Evolutionary conservation across 2,329 filamentous ascomycete genomes (phyloP).

Genomic region (Phialemoniopsis sp.): DNA sequence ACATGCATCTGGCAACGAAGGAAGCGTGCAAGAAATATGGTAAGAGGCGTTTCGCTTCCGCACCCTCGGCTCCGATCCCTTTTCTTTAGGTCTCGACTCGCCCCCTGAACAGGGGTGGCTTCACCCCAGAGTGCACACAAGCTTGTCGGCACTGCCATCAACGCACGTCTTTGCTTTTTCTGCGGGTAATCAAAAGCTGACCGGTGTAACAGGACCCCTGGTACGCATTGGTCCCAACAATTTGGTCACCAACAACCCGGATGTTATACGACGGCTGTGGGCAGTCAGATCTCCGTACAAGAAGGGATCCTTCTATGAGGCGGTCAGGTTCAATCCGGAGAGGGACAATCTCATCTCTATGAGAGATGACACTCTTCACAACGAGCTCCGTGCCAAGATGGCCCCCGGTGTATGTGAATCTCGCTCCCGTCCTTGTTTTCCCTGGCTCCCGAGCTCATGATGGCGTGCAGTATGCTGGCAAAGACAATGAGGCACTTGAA

Average conservation of each 20-base stretch:
- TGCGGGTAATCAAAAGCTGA: neutral
- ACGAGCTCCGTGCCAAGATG: conserved; percentile 36
- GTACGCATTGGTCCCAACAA: conserved; percentile 19
- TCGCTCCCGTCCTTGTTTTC: neutral
- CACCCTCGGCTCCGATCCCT: neutral
- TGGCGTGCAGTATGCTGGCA: conserved; percentile 16
- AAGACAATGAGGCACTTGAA: conserved; percentile 20
- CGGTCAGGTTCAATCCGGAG: conserved; percentile 28
- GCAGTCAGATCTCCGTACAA: conserved; percentile 29
- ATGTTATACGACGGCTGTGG: conserved; percentile 21
- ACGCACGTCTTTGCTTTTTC: too few species aligned
- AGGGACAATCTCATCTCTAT: conserved; percentile 29
- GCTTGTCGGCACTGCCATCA: too few species aligned
- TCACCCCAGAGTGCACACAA: too few species aligned
- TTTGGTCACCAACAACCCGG: conserved; percentile 18
- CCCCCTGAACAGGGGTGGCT: too few species aligned
- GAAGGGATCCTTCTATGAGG: conserved; percentile 29
- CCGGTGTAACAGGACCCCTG: conserved; percentile 12
- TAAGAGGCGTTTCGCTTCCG: conserved; percentile 9
- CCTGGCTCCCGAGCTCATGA: too few species aligned
- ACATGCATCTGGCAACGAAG: conserved; percentile 18
- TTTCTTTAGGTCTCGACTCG: too few species aligned
- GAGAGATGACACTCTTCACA: conserved; percentile 27
- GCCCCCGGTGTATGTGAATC: conserved; percentile 29
- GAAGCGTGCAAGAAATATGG: conserved; percentile 16